A percentile compares a stretch with the other conserved stretches of the same genome.
phyloP scores from a whole-genome alignment of 306 rosid species.

The Calophaca sinica region DNA sequence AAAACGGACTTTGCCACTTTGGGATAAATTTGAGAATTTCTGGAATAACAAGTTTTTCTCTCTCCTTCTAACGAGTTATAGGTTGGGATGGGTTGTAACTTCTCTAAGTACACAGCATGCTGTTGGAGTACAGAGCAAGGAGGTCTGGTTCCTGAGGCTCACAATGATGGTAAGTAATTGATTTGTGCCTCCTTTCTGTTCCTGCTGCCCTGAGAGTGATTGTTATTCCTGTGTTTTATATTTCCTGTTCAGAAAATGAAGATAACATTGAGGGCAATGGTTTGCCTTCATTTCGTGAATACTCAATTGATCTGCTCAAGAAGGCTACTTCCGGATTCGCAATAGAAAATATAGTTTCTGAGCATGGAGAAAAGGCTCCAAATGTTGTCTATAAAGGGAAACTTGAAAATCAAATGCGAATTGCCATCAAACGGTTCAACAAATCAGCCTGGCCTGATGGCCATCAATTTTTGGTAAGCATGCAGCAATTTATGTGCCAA shows the following conservation, averaged over 20 bases:
- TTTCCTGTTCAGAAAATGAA: conserved; percentile 64
- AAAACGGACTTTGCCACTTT: conserved; percentile 30
- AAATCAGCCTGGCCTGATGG: conserved; percentile 97
- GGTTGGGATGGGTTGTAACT: conserved; percentile 84
- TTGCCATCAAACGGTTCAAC: conserved; percentile 93
- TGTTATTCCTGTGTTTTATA: conserved; percentile 35
- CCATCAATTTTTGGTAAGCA: conserved; percentile 83
- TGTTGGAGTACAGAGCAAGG: conserved; percentile 58
- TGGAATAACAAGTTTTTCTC: conserved; percentile 36
- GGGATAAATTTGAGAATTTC: conserved; percentile 34
- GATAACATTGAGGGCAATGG: conserved; percentile 63
- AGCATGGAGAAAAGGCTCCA: conserved; percentile 98
- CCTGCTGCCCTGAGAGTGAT: conserved; percentile 34
- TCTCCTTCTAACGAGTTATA: conserved; percentile 31
- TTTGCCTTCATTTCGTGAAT: conserved; percentile 72
- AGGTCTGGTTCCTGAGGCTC: conserved; percentile 61
- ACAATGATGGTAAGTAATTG: conserved; percentile 57
- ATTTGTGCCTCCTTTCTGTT: conserved; percentile 36
- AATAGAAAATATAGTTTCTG: conserved; percentile 90
- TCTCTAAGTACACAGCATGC: conserved; percentile 69
- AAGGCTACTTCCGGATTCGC: conserved; percentile 92
- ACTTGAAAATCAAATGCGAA: conserved; percentile 82
- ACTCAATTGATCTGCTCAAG: conserved; percentile 79
- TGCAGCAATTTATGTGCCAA: conserved; percentile 23
- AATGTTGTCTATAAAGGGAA: conserved; percentile 95